Conservation (phyloP, 202 grass and related monocot species). For the Setaria viridis region DNA sequence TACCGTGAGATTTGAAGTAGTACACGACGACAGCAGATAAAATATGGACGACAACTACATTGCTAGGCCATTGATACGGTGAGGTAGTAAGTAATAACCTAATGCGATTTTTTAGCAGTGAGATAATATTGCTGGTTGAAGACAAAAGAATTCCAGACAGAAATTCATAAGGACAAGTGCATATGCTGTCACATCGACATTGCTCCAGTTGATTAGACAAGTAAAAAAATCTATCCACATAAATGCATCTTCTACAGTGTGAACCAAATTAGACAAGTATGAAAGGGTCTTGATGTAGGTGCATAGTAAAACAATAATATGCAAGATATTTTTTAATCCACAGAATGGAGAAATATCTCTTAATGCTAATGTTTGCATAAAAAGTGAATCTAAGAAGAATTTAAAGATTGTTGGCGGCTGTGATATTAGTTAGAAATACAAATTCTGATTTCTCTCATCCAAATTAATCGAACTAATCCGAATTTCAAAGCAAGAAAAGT, state of each 20-base stretch:
- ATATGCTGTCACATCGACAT: slow-evolving; percentile 16
- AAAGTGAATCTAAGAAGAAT: background rate
- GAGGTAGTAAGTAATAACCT: slow-evolving; percentile 4
- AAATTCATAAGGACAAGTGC: slow-evolving; percentile 11
- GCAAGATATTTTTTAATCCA: slow-evolving; percentile 2
- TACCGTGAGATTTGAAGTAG: background rate
- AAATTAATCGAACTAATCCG: too few species aligned
- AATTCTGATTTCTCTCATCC: background rate
- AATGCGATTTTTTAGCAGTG: slow-evolving; percentile 10
- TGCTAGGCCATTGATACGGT: slow-evolving; percentile 6
- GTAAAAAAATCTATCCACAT: background rate
- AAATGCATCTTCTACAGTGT: background rate
- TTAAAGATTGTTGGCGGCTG: background rate
- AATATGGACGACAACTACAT: background rate
- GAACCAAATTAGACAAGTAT: background rate
- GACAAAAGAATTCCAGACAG: background rate
- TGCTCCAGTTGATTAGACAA: background rate
- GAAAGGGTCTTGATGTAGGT: background rate
- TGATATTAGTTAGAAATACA: background rate
- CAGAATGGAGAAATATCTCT: slow-evolving; percentile 2
- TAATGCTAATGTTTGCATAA: background rate
- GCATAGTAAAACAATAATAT: slow-evolving; percentile 10
- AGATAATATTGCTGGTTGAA: slow-evolving; percentile 30
- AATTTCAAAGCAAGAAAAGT: too few species aligned
- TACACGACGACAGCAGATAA: slow-evolving; percentile 4